These are phyloP conservation scores for Lipomyces lipofer DNA, from an alignment of 805 yeast species.

Conservation along the genomic window DNA sequence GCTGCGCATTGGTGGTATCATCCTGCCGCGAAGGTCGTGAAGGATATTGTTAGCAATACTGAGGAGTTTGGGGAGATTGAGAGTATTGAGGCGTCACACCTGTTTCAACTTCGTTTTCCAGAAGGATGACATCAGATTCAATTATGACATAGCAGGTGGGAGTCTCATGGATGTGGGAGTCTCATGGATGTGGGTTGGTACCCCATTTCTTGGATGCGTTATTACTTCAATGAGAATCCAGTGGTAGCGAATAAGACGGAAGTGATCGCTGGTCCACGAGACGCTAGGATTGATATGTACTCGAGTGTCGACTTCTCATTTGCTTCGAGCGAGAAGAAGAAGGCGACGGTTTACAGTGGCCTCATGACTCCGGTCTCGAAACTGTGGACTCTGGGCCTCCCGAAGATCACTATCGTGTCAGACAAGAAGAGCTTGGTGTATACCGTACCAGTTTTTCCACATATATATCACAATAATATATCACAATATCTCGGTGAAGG, in stretches of 20 bases:
- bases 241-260: conserved; percentile 8
- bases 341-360: conserved; percentile 14
- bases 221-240: conserved; percentile 20
- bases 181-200: conserved; percentile 29
- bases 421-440: conserved; percentile 16
- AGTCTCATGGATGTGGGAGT: conserved; percentile 27
- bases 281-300: conserved; percentile 15
- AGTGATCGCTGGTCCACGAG: conserved; percentile 1
- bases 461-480: conserved; percentile 18
- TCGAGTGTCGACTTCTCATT: conserved; percentile 15
- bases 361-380: conserved; percentile 9
- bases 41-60: conserved; percentile 14
- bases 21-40: conserved; percentile 18
- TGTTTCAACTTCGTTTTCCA: background rate
- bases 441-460: conserved; percentile 16
- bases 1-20: conserved; percentile 29
- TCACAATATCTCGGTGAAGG: conserved; percentile 22
- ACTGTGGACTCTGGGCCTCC: conserved; percentile 13
- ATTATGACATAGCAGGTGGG: conserved; percentile 23
- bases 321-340: conserved; percentile 8
- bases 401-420: conserved; percentile 18
- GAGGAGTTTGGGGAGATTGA: conserved; percentile 24
- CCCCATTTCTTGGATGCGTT: conserved; percentile 30
- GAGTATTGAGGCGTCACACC: conserved; percentile 13
- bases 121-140: conserved; percentile 13